phyloP scores from a whole-genome alignment of 108 stramenopile species.

The Pseudonitzschia delicatissima region DNA sequence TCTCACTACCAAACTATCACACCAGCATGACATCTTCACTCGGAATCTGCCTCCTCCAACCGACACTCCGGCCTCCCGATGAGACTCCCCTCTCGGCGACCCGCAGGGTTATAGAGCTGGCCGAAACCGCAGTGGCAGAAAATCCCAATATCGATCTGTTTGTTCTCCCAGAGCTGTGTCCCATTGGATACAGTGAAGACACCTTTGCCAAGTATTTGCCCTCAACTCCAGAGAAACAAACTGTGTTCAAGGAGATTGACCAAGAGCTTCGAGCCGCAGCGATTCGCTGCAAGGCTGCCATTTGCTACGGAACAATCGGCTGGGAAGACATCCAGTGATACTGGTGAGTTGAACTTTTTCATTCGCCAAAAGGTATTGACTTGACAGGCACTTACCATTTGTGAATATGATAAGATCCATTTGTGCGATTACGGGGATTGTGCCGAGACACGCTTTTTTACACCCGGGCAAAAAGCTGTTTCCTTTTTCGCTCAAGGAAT shows the following conservation, averaged over 20 bases:
- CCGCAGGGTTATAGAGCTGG: background rate
- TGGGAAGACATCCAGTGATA: no score
- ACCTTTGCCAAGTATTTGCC: slow-evolving; percentile 26
- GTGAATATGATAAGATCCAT: no score
- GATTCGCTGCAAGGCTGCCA: background rate
- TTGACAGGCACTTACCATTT: no score
- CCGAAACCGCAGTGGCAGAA: slow-evolving; percentile 2
- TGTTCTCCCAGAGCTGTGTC: slow-evolving; percentile 35
- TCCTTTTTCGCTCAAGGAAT: no score
- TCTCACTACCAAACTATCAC: no score
- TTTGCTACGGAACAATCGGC: slow-evolving; percentile 34
- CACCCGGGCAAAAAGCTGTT: no score
- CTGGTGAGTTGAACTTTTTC: no score
- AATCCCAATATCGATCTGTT: slow-evolving; percentile 24
- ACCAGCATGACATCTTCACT: no score
- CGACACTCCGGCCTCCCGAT: slow-evolving; percentile 10
- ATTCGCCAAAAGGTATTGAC: no score
- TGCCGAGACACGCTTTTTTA: no score
- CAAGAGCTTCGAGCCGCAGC: background rate
- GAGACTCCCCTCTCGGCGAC: slow-evolving; percentile 6
- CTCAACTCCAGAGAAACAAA: background rate
- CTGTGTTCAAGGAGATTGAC: slow-evolving; percentile 13
- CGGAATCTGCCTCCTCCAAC: slow-evolving; percentile 21
- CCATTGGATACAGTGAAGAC: slow-evolving; percentile 31
- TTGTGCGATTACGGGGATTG: no score